Percentiles rank a stretch among this genome's conserved stretches.
These are phyloP conservation scores for Geotrichum bryndzae DNA, from an alignment of 1,139 yeast genomes.

Conservation along the genomic window DNA sequence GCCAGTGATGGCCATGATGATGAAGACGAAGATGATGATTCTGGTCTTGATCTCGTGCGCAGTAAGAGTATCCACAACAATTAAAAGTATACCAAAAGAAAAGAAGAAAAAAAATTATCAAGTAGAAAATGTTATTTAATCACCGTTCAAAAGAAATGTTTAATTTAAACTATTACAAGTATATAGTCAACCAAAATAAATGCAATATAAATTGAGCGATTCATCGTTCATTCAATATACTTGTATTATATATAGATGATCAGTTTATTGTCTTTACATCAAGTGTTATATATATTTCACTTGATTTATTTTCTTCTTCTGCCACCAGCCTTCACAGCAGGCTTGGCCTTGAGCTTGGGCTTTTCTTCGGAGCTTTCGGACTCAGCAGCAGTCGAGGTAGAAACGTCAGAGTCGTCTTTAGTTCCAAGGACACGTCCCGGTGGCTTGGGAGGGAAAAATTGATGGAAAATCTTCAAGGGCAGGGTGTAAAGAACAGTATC, in stretches of 20 bases:
- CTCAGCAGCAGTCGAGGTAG: not conserved
- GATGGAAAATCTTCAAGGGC: constrained; percentile 33
- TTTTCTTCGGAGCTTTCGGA: not conserved
- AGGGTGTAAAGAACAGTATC: constrained; percentile 51
- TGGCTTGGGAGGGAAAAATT: constrained; percentile 14
- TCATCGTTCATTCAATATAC: too few relatives aligned
- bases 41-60: constrained; percentile 35
- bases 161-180: too few relatives aligned
- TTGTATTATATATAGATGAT: constrained; percentile 23
- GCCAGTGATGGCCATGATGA: constrained; percentile 18
- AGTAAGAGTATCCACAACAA: constrained; percentile 26
- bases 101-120: not conserved
- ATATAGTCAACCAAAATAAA: too few relatives aligned
- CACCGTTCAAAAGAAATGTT: not conserved
- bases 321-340: constrained; percentile 28
- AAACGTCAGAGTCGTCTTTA: not conserved
- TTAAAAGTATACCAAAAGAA: not conserved
- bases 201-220: too few relatives aligned
- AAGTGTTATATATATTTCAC: constrained; percentile 21
- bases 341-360: constrained; percentile 18
- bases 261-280: not conserved
- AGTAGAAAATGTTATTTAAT: not conserved
- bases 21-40: constrained; percentile 25
- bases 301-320: constrained; percentile 22
- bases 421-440: constrained; percentile 13